These are phyloP conservation scores for Trametes cinnabarina DNA, from an alignment of 768 basidiomycete genomes.

Conservation along the genomic window DNA sequence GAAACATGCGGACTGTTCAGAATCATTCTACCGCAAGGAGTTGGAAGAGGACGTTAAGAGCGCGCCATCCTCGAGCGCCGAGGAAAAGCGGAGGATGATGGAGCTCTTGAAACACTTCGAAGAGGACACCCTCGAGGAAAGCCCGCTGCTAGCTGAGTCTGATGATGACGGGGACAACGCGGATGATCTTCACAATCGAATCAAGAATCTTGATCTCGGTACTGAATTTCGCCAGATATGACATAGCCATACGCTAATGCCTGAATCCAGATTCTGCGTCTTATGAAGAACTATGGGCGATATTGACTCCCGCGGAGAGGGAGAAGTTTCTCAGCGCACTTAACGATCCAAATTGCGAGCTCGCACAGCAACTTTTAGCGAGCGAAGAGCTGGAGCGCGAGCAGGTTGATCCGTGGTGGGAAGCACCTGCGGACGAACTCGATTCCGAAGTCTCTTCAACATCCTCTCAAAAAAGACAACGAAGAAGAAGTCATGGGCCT, in stretches of 20 bases:
- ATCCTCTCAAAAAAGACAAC: constrained; percentile 4
- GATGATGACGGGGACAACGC: constrained; percentile 40
- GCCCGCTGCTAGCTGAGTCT: constrained; percentile 27
- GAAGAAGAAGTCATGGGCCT: constrained; percentile 28
- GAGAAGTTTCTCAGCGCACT: constrained; percentile 58
- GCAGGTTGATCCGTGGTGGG: constrained; percentile 75
- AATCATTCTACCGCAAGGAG: constrained; percentile 77
- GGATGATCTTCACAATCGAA: constrained; percentile 46
- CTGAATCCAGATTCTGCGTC: constrained; percentile 48
- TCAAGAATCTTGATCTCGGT: constrained; percentile 66
- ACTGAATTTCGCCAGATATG: constrained; percentile 16
- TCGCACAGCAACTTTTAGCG: constrained; percentile 58
- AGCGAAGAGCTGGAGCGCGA: constrained; percentile 52
- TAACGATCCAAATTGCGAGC: constrained; percentile 57
- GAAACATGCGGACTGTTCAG: constrained; percentile 76
- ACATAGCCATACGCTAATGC: neutral
- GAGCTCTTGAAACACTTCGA: constrained; percentile 72
- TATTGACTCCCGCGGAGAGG: constrained; percentile 59
- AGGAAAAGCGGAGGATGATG: constrained; percentile 66
- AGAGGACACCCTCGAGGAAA: constrained; percentile 47
- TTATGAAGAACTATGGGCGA: constrained; percentile 56
- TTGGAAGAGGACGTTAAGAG: constrained; percentile 61
- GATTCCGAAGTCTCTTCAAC: neutral
- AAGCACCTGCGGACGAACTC: constrained; percentile 28
- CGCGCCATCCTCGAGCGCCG: constrained; percentile 49